These are phyloP conservation scores for Ramalina peruviana DNA, from an alignment of 495 filamentous ascomycete species.

Conservation along the genomic window DNA sequence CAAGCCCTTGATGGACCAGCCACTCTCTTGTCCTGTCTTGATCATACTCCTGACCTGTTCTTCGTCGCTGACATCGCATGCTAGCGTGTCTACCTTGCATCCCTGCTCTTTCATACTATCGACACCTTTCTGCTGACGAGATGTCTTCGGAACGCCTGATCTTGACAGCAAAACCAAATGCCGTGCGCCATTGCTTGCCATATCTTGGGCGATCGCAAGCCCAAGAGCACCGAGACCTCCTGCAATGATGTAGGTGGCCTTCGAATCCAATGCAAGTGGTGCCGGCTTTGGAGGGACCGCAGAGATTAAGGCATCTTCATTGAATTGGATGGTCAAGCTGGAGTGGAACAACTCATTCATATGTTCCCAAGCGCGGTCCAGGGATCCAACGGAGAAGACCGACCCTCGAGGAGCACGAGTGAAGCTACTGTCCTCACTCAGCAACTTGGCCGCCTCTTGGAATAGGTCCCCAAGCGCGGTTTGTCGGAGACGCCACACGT, in stretches of 20 bases:
- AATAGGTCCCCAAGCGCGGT: too few species aligned
- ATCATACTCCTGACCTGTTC: background rate
- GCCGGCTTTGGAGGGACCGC: background rate
- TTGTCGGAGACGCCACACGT: conserved; percentile 22
- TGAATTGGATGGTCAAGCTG: too few species aligned
- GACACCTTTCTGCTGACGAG: background rate
- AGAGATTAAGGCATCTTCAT: too few species aligned
- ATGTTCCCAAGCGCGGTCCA: too few species aligned
- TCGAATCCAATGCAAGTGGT: too few species aligned
- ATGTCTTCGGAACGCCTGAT: conserved; percentile 2
- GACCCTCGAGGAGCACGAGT: too few species aligned
- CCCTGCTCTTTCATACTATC: conserved; percentile 3
- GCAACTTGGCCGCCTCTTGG: too few species aligned
- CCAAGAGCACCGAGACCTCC: conserved; percentile 28
- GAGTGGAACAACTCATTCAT: too few species aligned
- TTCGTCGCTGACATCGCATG: conserved; percentile 25
- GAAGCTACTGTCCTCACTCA: too few species aligned
- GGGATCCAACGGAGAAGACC: too few species aligned
- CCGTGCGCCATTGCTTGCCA: conserved; percentile 11
- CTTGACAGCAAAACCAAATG: conserved; percentile 12
- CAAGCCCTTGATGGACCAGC: conserved; percentile 37
- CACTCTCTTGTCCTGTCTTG: conserved; percentile 18
- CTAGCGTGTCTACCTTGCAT: conserved; percentile 15
- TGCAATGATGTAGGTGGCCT: conserved; percentile 21
- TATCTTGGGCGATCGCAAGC: conserved; percentile 20